phyloP scores from a whole-genome alignment of 2,329 filamentous ascomycete species.

The Talaromyces sp. region DNA sequence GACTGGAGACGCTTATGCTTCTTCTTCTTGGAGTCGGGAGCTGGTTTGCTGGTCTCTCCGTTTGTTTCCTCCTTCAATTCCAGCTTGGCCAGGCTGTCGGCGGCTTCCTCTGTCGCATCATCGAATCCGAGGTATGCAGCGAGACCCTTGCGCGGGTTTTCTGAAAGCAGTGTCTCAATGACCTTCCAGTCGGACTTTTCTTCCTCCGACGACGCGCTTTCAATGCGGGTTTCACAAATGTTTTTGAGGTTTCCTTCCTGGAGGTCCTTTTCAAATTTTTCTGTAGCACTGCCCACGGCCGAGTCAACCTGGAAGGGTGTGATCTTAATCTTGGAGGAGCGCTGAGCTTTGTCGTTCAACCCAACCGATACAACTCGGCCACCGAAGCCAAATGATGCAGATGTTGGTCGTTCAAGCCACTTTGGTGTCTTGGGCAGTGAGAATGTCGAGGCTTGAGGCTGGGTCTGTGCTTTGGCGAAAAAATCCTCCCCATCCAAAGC shows the following conservation, averaged over 20 bases:
- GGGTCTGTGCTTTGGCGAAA: constrained; percentile 86
- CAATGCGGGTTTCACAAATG: constrained; percentile 75
- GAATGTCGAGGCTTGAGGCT: constrained; percentile 86
- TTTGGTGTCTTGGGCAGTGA: constrained; percentile 78
- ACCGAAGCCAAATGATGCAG: constrained; percentile 90
- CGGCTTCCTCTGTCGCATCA: constrained; percentile 50
- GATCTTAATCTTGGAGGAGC: constrained; percentile 71
- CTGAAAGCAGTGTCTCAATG: constrained; percentile 78
- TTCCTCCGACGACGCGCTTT: constrained; percentile 72
- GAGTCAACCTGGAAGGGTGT: constrained; percentile 85
- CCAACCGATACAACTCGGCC: constrained; percentile 80
- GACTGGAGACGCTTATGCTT: constrained; percentile 64
- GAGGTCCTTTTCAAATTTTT: constrained; percentile 80
- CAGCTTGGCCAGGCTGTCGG: constrained; percentile 38
- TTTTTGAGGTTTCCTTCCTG: constrained; percentile 68
- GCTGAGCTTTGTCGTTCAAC: constrained; percentile 56
- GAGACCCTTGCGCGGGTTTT: constrained; percentile 79
- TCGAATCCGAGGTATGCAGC: constrained; percentile 87
- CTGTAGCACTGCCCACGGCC: constrained; percentile 73
- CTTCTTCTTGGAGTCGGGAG: constrained; percentile 41
- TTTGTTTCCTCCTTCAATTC: constrained; percentile 39
- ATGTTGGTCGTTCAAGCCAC: constrained; percentile 81
- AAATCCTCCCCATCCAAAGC: constrained; percentile 89
- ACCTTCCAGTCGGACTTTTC: constrained; percentile 97
- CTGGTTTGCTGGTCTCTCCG: constrained; percentile 44